Evolutionary conservation across 108 stramenopile genomes (phyloP), one percentile per base, ranked within the genome.

Genomic region (Cyclotella choctawhatcheeana): DNA sequence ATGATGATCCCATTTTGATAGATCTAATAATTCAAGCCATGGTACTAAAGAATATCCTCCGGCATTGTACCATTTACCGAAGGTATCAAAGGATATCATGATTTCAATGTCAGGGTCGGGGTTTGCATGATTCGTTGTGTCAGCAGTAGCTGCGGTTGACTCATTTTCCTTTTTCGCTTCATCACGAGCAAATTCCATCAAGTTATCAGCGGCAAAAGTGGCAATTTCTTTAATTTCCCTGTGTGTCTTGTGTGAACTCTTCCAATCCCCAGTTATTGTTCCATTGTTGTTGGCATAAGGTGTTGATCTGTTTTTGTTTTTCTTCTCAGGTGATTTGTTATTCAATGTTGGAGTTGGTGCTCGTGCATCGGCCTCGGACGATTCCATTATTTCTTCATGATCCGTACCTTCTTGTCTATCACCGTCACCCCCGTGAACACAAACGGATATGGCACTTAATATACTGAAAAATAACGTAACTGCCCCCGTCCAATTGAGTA

Each of bases 1-100:
- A 20, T 44, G 72, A 32, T 76, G 58, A 59, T 85, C 84, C 93
- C 93, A 94, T 52, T 91, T 89, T 14, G 85, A 78, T 27, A 92
- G 67, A 67, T 93, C 83, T 8, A 97, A 67, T 27, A 97, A 71
- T 59, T 94, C 92, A 24, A 97, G 72, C 96, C 96, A 97, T 16
- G 96, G 90, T 12, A 86, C 90, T 40, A 91, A 60, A 34, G 81
- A 74, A 54, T 76, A 89, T 25, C 93, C 96, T 6, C 90, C 92
- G 12, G 81, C 58, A 17, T 87, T 88, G 66, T 91, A 88, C 96
- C 96, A 97, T 26, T 86, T 86, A 34, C 81, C 86, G 69, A 97
- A 93, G 1, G 74, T 62, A 18, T 81, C 78, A 70, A 89, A 93
- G 10, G 88, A 76, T 35, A 86, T 50, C 37, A 45, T 47, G 33